phyloP scores from a whole-genome alignment of 2,329 filamentous ascomycete genomes.

The Arthrocladium fulminans region DNA sequence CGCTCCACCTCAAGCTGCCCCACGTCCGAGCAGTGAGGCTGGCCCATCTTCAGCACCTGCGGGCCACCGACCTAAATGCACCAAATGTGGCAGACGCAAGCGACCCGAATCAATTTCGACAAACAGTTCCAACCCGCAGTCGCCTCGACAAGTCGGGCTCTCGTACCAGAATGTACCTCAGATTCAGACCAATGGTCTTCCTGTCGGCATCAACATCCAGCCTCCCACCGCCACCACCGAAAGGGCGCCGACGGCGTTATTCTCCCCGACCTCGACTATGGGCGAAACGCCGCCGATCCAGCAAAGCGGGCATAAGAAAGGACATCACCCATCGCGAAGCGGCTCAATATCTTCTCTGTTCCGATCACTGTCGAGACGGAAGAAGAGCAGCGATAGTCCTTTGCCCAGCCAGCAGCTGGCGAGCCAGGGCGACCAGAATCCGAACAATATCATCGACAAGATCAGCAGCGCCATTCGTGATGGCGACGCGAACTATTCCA shows the following conservation, averaged over 20 bases:
- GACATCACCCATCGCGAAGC: slow-evolving; percentile 16
- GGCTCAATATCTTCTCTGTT: slow-evolving; percentile 20
- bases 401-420: slow-evolving; percentile 20
- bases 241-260: slow-evolving; percentile 3
- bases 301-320: slow-evolving; percentile 5
- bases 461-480: slow-evolving; percentile 18
- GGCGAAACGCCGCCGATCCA: slow-evolving; percentile 16
- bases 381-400: slow-evolving; percentile 12
- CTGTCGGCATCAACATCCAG: slow-evolving; percentile 4
- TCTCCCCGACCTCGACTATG: slow-evolving; percentile 2
- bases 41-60: slow-evolving; percentile 3
- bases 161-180: neutral
- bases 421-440: slow-evolving; percentile 13
- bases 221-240: slow-evolving; percentile 5
- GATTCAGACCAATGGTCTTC: slow-evolving; percentile 5
- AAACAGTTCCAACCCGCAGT: neutral
- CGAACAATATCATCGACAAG: slow-evolving; percentile 19
- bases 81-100: slow-evolving; percentile 13
- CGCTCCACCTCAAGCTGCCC: neutral
- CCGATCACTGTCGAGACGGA: slow-evolving; percentile 18
- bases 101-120: neutral
- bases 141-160: slow-evolving; percentile 1
- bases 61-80: slow-evolving; percentile 14
- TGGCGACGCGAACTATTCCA: slow-evolving; percentile 14
- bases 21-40: slow-evolving; percentile 1